Evolutionary conservation across 148 eudicot species (phyloP), one percentile per base, ranked within the genome.

Genomic region (Selenicereus undatus): DNA sequence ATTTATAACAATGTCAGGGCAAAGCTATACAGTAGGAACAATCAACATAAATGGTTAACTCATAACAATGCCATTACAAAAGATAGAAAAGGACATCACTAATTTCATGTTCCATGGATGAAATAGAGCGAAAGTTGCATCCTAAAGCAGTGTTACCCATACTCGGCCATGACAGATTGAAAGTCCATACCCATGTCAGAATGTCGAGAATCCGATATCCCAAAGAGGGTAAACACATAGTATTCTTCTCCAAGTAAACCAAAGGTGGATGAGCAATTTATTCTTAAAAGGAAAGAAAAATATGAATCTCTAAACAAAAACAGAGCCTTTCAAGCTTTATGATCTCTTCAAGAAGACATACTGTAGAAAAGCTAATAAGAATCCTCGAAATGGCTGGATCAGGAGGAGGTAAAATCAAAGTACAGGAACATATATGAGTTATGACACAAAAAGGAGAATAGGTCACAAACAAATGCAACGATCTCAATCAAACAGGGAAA

Each of bases 21-120:
- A 76, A 75, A 68, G 39, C 79, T 42, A 36, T 80, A 70, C 64
- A 68, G 32, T 24, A 54, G 82, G 76, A 84, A 84, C 81, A 81
- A 81, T 84, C 83, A 77, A 84, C 83, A 77, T 78, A 64, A 76
- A 80, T 80, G 30, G 26, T 71, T 26, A 20, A 70, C 51, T 60
- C 35, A 18, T 26, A 36, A 68, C 52, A 75, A 26, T 35, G 78
- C 56, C 50, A 68, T 66, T 62, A 51, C 35, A 66, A 66, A 24
- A 66, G 17, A 66, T 54, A 21, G n/a, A 14, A 39, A 78, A 73
- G 74, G 10, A 68, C 76, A 75, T 29, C 66, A 76, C 45, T 69
- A 20, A 80, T 43, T 45, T 76, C 78, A 71, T 51, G 50, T 56
- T 56, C 18, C 22, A 16, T 2, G 62, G n/a, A 16, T 17, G 62